Percentiles rank a stretch among this genome's conserved stretches.
phyloP scores from a whole-genome alignment of 2,329 filamentous ascomycete genomes.

The Trichoderma breve region DNA sequence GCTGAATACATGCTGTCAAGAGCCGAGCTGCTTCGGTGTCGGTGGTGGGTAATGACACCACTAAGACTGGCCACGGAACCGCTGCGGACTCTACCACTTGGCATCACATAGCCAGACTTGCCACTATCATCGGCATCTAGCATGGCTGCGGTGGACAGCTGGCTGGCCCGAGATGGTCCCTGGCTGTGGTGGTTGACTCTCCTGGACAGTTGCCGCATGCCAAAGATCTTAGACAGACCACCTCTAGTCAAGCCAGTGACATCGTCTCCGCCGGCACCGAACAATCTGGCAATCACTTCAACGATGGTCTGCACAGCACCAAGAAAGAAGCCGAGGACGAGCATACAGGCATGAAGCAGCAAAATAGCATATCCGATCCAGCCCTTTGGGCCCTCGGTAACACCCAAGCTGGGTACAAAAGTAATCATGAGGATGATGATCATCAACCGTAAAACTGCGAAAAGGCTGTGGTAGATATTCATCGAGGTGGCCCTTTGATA shows the following conservation, averaged over 20 bases:
- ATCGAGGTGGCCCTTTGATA: constrained; percentile 92
- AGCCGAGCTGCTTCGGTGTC: constrained; percentile 54
- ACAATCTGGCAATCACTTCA: constrained; percentile 79
- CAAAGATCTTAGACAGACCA: constrained; percentile 85
- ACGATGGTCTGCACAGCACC: constrained; percentile 88
- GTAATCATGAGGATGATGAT: constrained; percentile 74
- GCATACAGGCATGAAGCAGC: constrained; percentile 76
- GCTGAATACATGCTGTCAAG: constrained; percentile 50
- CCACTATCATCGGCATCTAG: constrained; percentile 65
- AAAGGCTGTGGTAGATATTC: constrained; percentile 91
- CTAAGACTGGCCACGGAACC: constrained; percentile 60
- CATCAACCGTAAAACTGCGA: constrained; percentile 72
- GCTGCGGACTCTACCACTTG: constrained; percentile 56
- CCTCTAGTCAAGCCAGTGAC: constrained; percentile 69
- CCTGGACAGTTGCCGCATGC: constrained; percentile 81
- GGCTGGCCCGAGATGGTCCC: constrained; percentile 70
- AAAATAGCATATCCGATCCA: constrained; percentile 96
- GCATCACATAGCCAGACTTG: constrained; percentile 57
- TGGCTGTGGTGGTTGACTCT: constrained; percentile 60
- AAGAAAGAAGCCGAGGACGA: constrained; percentile 89
- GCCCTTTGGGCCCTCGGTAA: constrained; percentile 76
- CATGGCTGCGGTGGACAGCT: constrained; percentile 80
- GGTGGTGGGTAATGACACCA: constrained; percentile 43
- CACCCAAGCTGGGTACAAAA: constrained; percentile 79
- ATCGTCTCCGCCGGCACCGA: constrained; percentile 78